These are phyloP conservation scores for Pythium pyrilobum DNA, from an alignment of 352 stramenopile species.

Conservation along the genomic window DNA sequence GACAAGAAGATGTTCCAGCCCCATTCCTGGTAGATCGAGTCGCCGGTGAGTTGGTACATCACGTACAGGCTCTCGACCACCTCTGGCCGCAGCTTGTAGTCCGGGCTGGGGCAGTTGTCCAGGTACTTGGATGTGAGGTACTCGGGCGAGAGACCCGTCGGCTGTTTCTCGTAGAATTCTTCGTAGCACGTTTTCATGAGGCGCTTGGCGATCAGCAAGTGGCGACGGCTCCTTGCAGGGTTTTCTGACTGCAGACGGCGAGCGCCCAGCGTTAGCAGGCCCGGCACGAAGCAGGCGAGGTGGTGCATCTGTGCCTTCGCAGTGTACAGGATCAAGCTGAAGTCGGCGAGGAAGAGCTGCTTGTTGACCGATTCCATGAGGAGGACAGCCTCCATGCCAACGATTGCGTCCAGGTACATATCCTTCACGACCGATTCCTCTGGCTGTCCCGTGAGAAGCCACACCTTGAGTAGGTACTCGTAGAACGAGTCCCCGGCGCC, in stretches of 20 bases:
- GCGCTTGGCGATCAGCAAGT: slow-evolving; percentile 84
- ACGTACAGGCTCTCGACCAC: slow-evolving; percentile 95
- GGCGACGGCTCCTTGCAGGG: slow-evolving; percentile 51
- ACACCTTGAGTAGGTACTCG: slow-evolving; percentile 98
- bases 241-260: slow-evolving; percentile 27
- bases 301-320: slow-evolving; percentile 92
- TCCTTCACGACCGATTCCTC: slow-evolving; percentile 51
- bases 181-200: slow-evolving; percentile 93
- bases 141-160: slow-evolving; percentile 91
- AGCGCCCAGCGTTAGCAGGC: slow-evolving; percentile 88
- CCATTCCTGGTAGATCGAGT: slow-evolving; percentile 94
- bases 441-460: slow-evolving; percentile 88
- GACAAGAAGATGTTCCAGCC: slow-evolving; percentile 94
- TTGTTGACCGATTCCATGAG: slow-evolving; percentile 60
- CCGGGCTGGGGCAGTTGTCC: slow-evolving; percentile 27
- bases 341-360: slow-evolving; percentile 54
- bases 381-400: slow-evolving; percentile 90
- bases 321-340: slow-evolving; percentile 28
- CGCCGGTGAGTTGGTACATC: slow-evolving; percentile 92
- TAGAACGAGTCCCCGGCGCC: slow-evolving; percentile 97
- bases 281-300: slow-evolving; percentile 95
- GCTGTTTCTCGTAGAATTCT: slow-evolving; percentile 88
- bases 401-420: slow-evolving; percentile 93
- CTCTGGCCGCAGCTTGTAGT: slow-evolving; percentile 96
- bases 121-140: slow-evolving; percentile 40